Percentiles rank a stretch among this genome's conserved stretches.
Conservation (phyloP, 1,284 basidiomycete species). For the Omphalotus olearius region DNA sequence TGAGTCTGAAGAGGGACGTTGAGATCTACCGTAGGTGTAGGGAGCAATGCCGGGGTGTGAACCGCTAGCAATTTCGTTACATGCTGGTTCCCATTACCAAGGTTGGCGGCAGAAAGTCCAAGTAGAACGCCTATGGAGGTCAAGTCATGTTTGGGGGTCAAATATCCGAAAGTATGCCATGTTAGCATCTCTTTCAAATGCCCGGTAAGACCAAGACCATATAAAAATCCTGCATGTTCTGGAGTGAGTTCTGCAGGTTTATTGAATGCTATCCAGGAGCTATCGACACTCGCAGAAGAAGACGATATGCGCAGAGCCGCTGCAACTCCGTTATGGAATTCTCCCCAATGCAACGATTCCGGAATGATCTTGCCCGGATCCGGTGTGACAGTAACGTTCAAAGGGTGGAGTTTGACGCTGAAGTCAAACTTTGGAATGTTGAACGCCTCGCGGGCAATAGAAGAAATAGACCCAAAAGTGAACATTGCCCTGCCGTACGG, state of each 20-base stretch:
- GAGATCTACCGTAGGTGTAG: constrained; percentile 82
- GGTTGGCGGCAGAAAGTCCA: constrained; percentile 86
- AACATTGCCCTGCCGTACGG: constrained; percentile 87
- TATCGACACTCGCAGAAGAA: constrained; percentile 75
- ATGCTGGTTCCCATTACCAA: constrained; percentile 84
- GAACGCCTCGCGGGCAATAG: constrained; percentile 73
- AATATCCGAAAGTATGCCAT: constrained; percentile 87
- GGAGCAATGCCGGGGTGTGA: constrained; percentile 89
- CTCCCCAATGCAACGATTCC: constrained; percentile 86
- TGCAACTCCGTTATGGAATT: constrained; percentile 97
- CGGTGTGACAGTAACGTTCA: constrained; percentile 59
- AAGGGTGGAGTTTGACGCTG: constrained; percentile 67
- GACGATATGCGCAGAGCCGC: constrained; percentile 83
- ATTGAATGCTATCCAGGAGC: constrained; percentile 93
- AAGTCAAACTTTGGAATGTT: constrained; percentile 80
- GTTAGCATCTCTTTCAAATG: constrained; percentile 86
- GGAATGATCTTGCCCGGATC: constrained; percentile 61
- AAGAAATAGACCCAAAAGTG: constrained; percentile 73
- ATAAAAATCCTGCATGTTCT: constrained; percentile 92
- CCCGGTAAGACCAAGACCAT: constrained; percentile 89
- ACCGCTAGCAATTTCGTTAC: constrained; percentile 91
- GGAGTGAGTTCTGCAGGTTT: constrained; percentile 82
- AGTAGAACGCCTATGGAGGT: constrained; percentile 93
- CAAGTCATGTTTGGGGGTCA: constrained; percentile 92
- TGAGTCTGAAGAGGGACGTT: constrained; percentile 91